Evolutionary conservation across 2,329 filamentous ascomycete genomes (phyloP), one percentile per base, ranked within the genome.

Genomic region (Beauveria brongniartii): DNA sequence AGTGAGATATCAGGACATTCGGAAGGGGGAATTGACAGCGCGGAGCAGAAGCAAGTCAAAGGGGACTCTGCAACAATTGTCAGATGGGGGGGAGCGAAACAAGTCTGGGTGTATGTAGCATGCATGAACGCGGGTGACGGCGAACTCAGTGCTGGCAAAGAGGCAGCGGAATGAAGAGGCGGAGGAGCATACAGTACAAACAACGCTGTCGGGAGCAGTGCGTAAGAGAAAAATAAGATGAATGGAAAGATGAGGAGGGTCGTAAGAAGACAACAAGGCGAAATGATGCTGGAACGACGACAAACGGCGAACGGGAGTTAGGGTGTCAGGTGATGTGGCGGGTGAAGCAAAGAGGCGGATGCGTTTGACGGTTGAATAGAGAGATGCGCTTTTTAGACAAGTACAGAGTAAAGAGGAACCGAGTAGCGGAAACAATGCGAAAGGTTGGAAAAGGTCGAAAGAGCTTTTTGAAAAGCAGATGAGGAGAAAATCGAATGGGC

Each of bases 1-100:
- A 22, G 47, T 14, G 22, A 8, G 46, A 46, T 61, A 53, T 61
- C 54, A 61, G 53, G 54, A 56, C 60, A 61, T 56, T 53, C 60
- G 54, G 47, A 61, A 34, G n/a, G 47, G 16, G 28, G 18, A 44
- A 50, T 40, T 47, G 47, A 57, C 34, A 20, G 54, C 26, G 47
- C 30, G 48, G 34, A 44, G 28, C 10, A 50, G 34, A 59, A 34
- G n/a, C n/a, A 61, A 46, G 24, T 30, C 43, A 51, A 18, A 55
- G 50, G 44, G 16, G 24, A 52, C 46, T 53, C 60, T 61, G 60
- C 54, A 54, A 57, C 54, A 40, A 24, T 26, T 20, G 37, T 61
- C 30, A 61, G 53, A 40, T 20, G 34, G 47, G 22, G 37, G 26
- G 24, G 8, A 30, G 22, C 43, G n/a, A 41, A 50, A 59, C 26